Evolutionary conservation across 2,329 filamentous ascomycete species (phyloP).

Genomic region (Clarireedia hainanense): DNA sequence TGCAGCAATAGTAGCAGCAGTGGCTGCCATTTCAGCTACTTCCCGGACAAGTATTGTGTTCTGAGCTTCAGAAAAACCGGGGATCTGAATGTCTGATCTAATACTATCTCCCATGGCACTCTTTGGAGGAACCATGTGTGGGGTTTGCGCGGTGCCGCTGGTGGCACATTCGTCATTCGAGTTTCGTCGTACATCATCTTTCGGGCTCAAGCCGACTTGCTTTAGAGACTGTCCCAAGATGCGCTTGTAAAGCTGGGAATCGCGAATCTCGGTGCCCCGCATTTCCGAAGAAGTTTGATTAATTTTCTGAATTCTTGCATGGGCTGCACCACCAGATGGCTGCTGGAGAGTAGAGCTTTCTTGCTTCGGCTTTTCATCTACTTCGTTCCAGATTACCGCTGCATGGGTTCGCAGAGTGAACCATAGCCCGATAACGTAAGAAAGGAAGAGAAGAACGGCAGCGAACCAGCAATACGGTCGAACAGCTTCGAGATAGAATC

Average conservation of each 20-base stretch:
- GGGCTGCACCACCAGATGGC: constrained; percentile 14
- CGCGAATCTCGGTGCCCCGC: constrained; percentile 59
- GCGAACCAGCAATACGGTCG: constrained; percentile 90
- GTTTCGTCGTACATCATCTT: constrained; percentile 39
- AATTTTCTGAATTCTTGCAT: constrained; percentile 19
- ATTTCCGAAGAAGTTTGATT: constrained; percentile 13
- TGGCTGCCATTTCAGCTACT: constrained; percentile 89
- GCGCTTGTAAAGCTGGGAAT: constrained; percentile 84
- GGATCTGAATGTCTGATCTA: constrained; percentile 44
- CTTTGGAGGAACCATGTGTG: constrained; percentile 73
- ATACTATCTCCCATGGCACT: constrained; percentile 38
- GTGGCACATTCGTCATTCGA: constrained; percentile 15
- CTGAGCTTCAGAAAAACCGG: constrained; percentile 72
- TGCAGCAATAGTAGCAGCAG: constrained; percentile 79
- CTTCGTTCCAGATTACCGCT: constrained; percentile 92
- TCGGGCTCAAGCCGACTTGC: constrained; percentile 62
- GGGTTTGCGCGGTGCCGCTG: constrained; percentile 44
- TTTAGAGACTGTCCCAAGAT: constrained; percentile 86
- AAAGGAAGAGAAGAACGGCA: constrained; percentile 77
- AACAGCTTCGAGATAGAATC: constrained; percentile 85
- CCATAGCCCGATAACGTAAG: constrained; percentile 87
- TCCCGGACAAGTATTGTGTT: constrained; percentile 76
- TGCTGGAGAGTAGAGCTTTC: constrained; percentile 34
- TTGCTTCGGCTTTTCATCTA: constrained; percentile 66
- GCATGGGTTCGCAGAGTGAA: constrained; percentile 95